A percentile compares a stretch with the other conserved stretches of the same genome.
phyloP scores from a whole-genome alignment of 2,329 filamentous ascomycete species.

The Nothophoma quercina region DNA sequence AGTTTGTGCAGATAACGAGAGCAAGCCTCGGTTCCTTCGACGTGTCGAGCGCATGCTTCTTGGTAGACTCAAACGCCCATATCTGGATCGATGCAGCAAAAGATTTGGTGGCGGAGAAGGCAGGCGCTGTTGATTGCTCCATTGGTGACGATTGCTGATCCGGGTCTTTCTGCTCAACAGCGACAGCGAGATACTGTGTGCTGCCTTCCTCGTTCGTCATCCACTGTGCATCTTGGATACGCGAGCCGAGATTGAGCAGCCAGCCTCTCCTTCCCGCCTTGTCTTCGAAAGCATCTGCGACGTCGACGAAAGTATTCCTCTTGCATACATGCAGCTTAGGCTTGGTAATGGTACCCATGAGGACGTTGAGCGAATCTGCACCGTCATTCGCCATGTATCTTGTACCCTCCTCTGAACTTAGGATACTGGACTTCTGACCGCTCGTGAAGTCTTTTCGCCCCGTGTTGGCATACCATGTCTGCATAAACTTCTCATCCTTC shows the following conservation, averaged over 20 bases:
- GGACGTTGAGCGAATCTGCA: slow-evolving; percentile 49
- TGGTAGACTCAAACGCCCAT: slow-evolving; percentile 61
- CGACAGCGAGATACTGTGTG: slow-evolving; percentile 65
- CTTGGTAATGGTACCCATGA: slow-evolving; percentile 59
- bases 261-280: slow-evolving; percentile 54
- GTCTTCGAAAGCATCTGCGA: slow-evolving; percentile 50
- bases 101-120: slow-evolving; percentile 59
- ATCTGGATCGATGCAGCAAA: slow-evolving; percentile 64
- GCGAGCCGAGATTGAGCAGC: slow-evolving; percentile 64
- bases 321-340: slow-evolving; percentile 55
- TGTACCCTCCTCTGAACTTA: slow-evolving; percentile 50
- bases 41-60: slow-evolving; percentile 54
- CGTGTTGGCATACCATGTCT: slow-evolving; percentile 62
- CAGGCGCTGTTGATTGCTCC: slow-evolving; percentile 50
- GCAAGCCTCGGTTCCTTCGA: slow-evolving; percentile 54
- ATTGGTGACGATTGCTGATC: slow-evolving; percentile 35
- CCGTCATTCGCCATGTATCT: slow-evolving; percentile 53
- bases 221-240: slow-evolving; percentile 60
- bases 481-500: slow-evolving; percentile 56
- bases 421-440: slow-evolving; percentile 49
- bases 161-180: slow-evolving; percentile 41
- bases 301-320: slow-evolving; percentile 53
- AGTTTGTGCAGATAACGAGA: slow-evolving; percentile 63
- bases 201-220: slow-evolving; percentile 50
- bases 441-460: slow-evolving; percentile 52